Percentiles rank a stretch among this genome's conserved stretches.
These are phyloP conservation scores for Xylariaceae sp. DNA, from an alignment of 2,329 filamentous ascomycete genomes.

Conservation along the genomic window DNA sequence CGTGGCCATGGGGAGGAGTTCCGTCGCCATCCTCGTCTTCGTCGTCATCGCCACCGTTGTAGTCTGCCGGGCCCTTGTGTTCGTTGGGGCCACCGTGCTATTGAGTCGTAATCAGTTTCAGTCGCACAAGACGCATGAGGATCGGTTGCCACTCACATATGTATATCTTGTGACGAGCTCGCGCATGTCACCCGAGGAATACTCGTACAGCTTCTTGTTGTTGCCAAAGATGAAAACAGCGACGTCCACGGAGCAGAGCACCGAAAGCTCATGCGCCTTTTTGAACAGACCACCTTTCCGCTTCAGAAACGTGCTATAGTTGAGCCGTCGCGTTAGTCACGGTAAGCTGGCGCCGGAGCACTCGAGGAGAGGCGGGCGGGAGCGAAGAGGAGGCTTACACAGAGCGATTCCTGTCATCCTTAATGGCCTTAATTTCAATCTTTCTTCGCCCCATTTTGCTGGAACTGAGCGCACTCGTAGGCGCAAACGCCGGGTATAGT, in stretches of 20 bases:
- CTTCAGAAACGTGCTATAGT: conserved; percentile 85
- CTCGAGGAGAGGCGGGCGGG: conserved; percentile 3
- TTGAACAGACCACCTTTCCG: conserved; percentile 98
- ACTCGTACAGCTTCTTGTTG: conserved; percentile 99
- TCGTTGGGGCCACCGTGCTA: conserved; percentile 92
- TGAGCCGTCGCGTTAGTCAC: conserved; percentile 17
- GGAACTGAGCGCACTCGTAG: conserved; percentile 5
- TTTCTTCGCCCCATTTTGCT: conserved; percentile 89
- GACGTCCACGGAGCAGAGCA: conserved; percentile 96
- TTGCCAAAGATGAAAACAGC: conserved; percentile 98
- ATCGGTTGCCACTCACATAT: conserved; percentile 64
- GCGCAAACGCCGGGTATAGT: background rate
- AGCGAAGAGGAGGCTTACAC: conserved; percentile 64
- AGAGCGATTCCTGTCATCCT: conserved; percentile 95
- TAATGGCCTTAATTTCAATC: conserved; percentile 99
- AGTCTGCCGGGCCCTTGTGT: conserved; percentile 93
- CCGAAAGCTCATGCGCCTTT: conserved; percentile 97
- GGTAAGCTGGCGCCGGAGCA: background rate
- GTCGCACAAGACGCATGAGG: background rate
- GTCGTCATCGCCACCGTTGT: conserved; percentile 85
- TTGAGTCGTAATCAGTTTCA: conserved; percentile 14
- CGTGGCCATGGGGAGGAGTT: conserved; percentile 69
- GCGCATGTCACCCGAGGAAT: conserved; percentile 90
- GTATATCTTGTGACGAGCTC: conserved; percentile 85
- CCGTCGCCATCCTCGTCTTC: conserved; percentile 74